A percentile compares a stretch with the other conserved stretches of the same genome.
Evolutionary conservation across 2,329 filamentous ascomycete genomes (phyloP).

Genomic region (Arachnopeziza araneosa): DNA sequence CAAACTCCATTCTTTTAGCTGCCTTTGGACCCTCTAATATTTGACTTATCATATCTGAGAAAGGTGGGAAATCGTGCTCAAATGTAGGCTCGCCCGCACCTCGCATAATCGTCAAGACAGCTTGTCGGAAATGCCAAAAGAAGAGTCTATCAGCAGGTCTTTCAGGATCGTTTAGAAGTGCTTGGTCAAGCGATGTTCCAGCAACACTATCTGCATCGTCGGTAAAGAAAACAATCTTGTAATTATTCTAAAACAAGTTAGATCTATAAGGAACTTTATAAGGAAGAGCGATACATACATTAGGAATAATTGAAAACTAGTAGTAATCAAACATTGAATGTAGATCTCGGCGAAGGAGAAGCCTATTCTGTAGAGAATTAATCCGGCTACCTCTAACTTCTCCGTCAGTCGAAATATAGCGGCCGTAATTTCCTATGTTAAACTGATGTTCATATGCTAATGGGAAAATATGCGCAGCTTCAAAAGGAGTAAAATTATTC

Average conservation of each 20-base stretch:
- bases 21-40: conserved; percentile 50
- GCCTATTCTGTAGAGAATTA: conserved; percentile 28
- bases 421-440: conserved; percentile 12
- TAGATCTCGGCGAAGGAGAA: conserved; percentile 18
- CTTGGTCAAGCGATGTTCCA: conserved; percentile 15
- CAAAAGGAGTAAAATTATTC: too few species aligned
- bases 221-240: conserved; percentile 24
- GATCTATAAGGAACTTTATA: neutral
- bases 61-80: conserved; percentile 20
- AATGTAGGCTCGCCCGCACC: conserved; percentile 23
- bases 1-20: too few species aligned
- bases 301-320: conserved; percentile 18
- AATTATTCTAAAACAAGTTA: conserved; percentile 17
- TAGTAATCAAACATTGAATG: conserved; percentile 11
- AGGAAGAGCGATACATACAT: conserved; percentile 4
- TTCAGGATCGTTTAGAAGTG: conserved; percentile 12
- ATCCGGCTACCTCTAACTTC: conserved; percentile 14
- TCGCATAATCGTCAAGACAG: conserved; percentile 25
- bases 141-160: conserved; percentile 17
- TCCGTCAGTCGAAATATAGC: conserved; percentile 4
- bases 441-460: conserved; percentile 21
- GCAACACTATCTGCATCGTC: conserved; percentile 15
- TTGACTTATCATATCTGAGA: conserved; percentile 27
- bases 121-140: conserved; percentile 26
- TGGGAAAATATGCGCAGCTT: too few species aligned